A percentile compares a stretch with the other conserved stretches of the same genome.
Conservation (phyloP, 192 early-diverging fungal genomes). For the Rhizophagus prolifer region DNA sequence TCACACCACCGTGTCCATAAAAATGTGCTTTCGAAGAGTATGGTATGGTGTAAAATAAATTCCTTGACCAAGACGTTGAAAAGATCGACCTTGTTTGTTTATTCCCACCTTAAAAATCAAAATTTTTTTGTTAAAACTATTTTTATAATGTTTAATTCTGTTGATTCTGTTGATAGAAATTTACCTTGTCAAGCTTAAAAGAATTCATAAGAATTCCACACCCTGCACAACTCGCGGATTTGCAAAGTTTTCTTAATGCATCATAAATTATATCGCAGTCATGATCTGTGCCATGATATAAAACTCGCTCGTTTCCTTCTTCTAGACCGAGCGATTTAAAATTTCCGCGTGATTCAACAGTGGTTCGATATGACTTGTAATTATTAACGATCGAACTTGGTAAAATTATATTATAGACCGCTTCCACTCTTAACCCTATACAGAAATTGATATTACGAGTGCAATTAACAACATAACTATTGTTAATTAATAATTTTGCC, state of each 20-base stretch:
- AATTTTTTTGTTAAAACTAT: no score
- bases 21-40: slow-evolving; percentile 22
- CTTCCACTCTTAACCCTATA: slow-evolving; percentile 19
- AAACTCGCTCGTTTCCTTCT: slow-evolving; percentile 8
- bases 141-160: no score
- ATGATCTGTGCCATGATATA: slow-evolving; percentile 30
- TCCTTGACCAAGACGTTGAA: slow-evolving; percentile 26
- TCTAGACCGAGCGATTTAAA: not conserved
- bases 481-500: no score
- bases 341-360: not conserved
- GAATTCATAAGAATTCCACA: slow-evolving; percentile 31
- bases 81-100: not conserved
- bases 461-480: not conserved
- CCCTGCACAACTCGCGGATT: not conserved
- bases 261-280: not conserved
- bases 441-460: not conserved
- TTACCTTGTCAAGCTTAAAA: slow-evolving; percentile 5
- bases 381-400: not conserved
- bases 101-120: not conserved
- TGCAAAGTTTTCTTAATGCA: not conserved
- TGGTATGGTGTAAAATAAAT: slow-evolving; percentile 19
- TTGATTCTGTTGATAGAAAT: no score
- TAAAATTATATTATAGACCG: slow-evolving; percentile 6
- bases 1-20: slow-evolving; percentile 25
- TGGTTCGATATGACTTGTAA: not conserved